Conservation (phyloP, 2,329 filamentous ascomycete genomes). For the Fusarium lateritium region DNA sequence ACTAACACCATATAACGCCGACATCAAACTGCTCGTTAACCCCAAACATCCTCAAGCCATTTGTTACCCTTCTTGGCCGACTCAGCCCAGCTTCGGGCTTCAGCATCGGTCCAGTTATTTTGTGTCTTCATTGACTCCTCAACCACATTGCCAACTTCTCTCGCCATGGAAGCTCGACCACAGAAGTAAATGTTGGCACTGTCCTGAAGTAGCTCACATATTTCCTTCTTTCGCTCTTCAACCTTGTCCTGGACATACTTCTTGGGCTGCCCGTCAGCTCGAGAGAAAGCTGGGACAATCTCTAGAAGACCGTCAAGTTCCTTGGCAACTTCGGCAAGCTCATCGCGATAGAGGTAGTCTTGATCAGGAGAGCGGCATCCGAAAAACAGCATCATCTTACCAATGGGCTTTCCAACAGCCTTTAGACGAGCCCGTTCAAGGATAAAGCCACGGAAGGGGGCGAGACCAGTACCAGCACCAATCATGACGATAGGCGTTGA, state of each 20-base stretch:
- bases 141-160: constrained; percentile 59
- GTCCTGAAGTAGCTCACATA: constrained; percentile 51
- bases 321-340: constrained; percentile 42
- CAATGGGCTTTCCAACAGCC: constrained; percentile 42
- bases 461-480: constrained; percentile 65
- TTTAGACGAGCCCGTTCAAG: constrained; percentile 43
- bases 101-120: constrained; percentile 57
- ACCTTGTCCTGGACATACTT: constrained; percentile 59
- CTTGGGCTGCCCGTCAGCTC: constrained; percentile 23
- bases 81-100: constrained; percentile 63
- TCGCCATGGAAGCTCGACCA: constrained; percentile 59
- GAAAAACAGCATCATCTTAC: constrained; percentile 63
- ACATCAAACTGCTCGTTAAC: constrained; percentile 43
- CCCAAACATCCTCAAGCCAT: constrained; percentile 70
- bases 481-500: constrained; percentile 67
- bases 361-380: constrained; percentile 68
- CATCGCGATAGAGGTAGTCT: constrained; percentile 70
- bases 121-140: constrained; percentile 53
- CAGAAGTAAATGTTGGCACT: constrained; percentile 60
- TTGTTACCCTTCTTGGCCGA: constrained; percentile 64
- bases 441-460: constrained; percentile 55
- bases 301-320: constrained; percentile 32
- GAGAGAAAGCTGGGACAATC: constrained; percentile 41
- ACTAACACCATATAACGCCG: constrained; percentile 3
- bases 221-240: constrained; percentile 49